A percentile compares a stretch with the other conserved stretches of the same genome.
phyloP scores from a whole-genome alignment of 106 monocot species.

The Alisma plantagoaquatica region DNA sequence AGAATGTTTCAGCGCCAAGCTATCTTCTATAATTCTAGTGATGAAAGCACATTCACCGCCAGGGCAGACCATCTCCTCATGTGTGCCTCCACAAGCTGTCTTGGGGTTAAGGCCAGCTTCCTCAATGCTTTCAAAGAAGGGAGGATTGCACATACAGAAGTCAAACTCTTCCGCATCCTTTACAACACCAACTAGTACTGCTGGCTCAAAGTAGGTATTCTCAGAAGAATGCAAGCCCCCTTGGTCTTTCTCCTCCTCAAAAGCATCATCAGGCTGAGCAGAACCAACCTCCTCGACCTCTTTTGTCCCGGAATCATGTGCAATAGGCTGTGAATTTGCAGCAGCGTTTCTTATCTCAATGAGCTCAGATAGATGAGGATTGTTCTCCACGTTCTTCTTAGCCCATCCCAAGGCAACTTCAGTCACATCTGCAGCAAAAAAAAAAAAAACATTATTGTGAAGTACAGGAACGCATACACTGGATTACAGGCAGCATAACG shows the following conservation, averaged over 20 bases:
- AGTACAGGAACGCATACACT: not conserved
- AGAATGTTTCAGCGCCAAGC: conserved; percentile 49
- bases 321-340: conserved; percentile 3
- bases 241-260: conserved; percentile 11
- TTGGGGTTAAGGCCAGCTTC: conserved; percentile 84
- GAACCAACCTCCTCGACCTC: not conserved
- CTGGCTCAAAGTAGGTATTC: conserved; percentile 4
- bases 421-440: conserved; percentile 51
- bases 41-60: conserved; percentile 88
- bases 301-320: not conserved
- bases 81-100: conserved; percentile 83
- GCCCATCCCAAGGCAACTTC: conserved; percentile 89
- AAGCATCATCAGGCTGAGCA: not conserved
- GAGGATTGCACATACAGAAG: conserved; percentile 99
- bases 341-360: conserved; percentile 72
- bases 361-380: conserved; percentile 65
- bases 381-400: conserved; percentile 71
- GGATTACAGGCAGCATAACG: no score
- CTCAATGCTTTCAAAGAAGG: conserved; percentile 79
- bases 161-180: conserved; percentile 74
- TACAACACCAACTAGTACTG: conserved; percentile 65
- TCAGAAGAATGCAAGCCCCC: conserved; percentile 2
- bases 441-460: not conserved
- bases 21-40: conserved; percentile 77
- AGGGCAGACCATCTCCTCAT: conserved; percentile 79